phyloP scores from a whole-genome alignment of 2,329 filamentous ascomycete species.

The Penicillium olsonii region DNA sequence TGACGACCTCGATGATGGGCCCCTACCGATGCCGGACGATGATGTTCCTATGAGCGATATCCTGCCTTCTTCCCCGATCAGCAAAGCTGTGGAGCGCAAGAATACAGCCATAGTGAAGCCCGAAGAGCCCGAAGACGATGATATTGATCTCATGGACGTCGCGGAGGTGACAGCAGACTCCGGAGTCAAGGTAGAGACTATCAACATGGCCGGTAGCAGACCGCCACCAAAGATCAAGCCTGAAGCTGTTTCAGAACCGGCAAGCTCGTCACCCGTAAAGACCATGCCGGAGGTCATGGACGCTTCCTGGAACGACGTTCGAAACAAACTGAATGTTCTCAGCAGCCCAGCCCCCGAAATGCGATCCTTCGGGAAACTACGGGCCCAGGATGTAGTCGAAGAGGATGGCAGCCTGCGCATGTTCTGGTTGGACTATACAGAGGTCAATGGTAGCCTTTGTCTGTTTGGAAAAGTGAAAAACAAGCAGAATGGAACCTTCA shows the following conservation, averaged over 20 bases:
- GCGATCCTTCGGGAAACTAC: constrained; percentile 72
- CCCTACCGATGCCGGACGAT: constrained; percentile 60
- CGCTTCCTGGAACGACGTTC: constrained; percentile 85
- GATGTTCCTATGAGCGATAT: constrained; percentile 84
- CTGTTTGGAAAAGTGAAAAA: constrained; percentile 96
- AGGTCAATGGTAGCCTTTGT: constrained; percentile 86
- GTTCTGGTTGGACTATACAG: constrained; percentile 97
- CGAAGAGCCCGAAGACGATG: constrained; percentile 72
- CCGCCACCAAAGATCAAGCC: constrained; percentile 75
- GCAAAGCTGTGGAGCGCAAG: constrained; percentile 75
- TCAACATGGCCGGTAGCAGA: constrained; percentile 83
- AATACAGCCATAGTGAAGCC: constrained; percentile 55
- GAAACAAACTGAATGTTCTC: constrained; percentile 80
- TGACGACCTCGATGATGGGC: constrained; percentile 59
- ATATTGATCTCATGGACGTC: constrained; percentile 83
- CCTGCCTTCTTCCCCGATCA: constrained; percentile 81
- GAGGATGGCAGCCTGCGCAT: constrained; percentile 88
- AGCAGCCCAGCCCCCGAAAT: constrained; percentile 69
- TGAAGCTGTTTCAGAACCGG: constrained; percentile 67
- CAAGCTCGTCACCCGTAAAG: constrained; percentile 73
- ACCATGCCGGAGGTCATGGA: constrained; percentile 65
- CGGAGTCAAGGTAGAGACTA: constrained; percentile 65
- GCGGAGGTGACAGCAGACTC: constrained; percentile 69
- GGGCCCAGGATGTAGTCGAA: constrained; percentile 83
- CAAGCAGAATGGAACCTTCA: constrained; percentile 74